These are phyloP conservation scores for Kodamaea ohmeri DNA, from an alignment of 1,139 yeast genomes.

Conservation along the genomic window DNA sequence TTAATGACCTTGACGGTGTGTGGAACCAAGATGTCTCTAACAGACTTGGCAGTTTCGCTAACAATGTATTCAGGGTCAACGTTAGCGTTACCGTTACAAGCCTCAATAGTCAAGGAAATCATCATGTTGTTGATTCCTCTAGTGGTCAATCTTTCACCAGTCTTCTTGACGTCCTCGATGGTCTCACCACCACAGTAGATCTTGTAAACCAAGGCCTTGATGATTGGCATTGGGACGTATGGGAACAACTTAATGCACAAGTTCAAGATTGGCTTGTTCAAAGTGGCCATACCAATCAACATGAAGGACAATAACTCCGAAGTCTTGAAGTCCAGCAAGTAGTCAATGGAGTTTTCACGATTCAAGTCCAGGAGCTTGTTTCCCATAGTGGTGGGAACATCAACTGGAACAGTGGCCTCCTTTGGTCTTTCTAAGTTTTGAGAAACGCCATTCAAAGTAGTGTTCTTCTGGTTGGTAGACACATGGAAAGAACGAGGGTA, in stretches of 20 bases:
- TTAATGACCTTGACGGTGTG: conserved; percentile 56
- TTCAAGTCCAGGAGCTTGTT: conserved; percentile 10
- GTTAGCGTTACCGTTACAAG: conserved; percentile 71
- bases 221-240: conserved; percentile 65
- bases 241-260: conserved; percentile 69
- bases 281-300: conserved; percentile 65
- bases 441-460: conserved; percentile 15
- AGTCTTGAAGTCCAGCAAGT: conserved; percentile 33
- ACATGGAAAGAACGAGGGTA: conserved; percentile 17
- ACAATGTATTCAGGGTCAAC: conserved; percentile 66
- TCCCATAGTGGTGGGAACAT: conserved; percentile 5
- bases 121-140: conserved; percentile 92
- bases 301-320: conserved; percentile 58
- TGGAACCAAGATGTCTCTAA: conserved; percentile 69
- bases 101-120: conserved; percentile 91
- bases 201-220: conserved; percentile 73
- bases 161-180: conserved; percentile 60
- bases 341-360: conserved; percentile 19
- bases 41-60: conserved; percentile 62
- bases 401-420: not conserved
- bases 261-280: conserved; percentile 59
- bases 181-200: conserved; percentile 92
- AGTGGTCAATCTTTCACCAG: conserved; percentile 63
- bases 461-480: conserved; percentile 20
- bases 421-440: conserved; percentile 5